Evolutionary conservation across 1,284 basidiomycete genomes (phyloP).

Genomic region (Moniliella sp.): DNA sequence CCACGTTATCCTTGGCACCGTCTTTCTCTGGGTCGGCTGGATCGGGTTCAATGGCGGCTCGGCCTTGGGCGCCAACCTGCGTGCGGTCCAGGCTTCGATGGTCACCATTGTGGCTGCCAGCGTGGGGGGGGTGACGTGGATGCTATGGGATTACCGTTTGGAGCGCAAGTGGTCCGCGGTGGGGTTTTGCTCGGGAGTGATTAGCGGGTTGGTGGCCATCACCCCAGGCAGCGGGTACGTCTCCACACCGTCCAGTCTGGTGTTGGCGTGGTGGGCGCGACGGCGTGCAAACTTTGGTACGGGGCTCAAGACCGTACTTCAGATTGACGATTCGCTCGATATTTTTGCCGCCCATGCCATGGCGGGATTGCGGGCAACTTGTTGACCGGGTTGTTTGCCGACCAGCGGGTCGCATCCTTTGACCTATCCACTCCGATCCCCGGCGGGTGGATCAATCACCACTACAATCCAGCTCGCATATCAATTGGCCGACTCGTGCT

Average conservation of each 20-base stretch:
- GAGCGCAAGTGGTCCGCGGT: conserved; percentile 42
- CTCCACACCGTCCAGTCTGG: conserved; percentile 21
- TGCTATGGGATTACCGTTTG: conserved; percentile 35
- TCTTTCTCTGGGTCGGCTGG: conserved; percentile 36
- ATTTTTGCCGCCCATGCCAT: conserved; percentile 65
- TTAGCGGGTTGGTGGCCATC: conserved; percentile 39
- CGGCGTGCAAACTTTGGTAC: conserved; percentile 79
- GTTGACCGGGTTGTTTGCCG: conserved; percentile 67
- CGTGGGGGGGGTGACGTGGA: conserved; percentile 39
- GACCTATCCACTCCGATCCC: conserved; percentile 53
- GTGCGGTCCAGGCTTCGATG: conserved; percentile 35
- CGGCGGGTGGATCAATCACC: conserved; percentile 65
- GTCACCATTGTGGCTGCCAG: conserved; percentile 49
- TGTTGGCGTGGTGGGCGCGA: conserved; percentile 52
- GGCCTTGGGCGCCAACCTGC: conserved; percentile 35
- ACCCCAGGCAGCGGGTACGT: conserved; percentile 52
- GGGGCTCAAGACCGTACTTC: conserved; percentile 52
- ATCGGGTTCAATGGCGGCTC: conserved; percentile 34
- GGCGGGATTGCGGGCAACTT: conserved; percentile 73
- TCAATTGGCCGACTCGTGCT: conserved; percentile 59
- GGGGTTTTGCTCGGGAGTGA: conserved; percentile 73
- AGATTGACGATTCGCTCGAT: conserved; percentile 38
- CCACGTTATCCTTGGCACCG: conserved; percentile 35
- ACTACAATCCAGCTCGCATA: conserved; percentile 49
- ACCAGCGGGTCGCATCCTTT: conserved; percentile 57